phyloP scores from a whole-genome alignment of 2,329 filamentous ascomycete species.

The Rhexocercosporidium sp. region DNA sequence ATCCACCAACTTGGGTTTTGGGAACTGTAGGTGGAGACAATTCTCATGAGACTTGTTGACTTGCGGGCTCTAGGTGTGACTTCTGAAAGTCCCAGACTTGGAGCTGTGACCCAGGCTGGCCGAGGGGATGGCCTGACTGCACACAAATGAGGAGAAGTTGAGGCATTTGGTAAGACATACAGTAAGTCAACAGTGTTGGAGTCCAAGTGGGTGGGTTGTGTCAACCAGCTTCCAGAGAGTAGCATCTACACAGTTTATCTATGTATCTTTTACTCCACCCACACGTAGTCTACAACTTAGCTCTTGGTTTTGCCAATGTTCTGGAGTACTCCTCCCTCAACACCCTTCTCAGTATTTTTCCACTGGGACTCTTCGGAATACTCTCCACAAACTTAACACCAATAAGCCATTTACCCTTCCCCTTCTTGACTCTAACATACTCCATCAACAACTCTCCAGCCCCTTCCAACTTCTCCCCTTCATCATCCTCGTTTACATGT shows the following conservation, averaged over 20 bases:
- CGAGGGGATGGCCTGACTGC: not conserved
- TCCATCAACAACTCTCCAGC: conserved; percentile 11
- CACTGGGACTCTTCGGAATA: conserved; percentile 71
- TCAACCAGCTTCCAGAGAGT: too few relatives aligned
- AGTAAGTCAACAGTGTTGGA: not conserved
- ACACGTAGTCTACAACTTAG: not conserved
- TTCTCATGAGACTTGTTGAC: not conserved
- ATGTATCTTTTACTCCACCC: not conserved
- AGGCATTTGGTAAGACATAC: not conserved
- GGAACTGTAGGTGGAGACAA: not conserved
- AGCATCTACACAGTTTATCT: not conserved
- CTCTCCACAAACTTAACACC: conserved; percentile 67
- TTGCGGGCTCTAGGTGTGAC: not conserved
- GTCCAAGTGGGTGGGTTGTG: not conserved
- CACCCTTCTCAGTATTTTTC: conserved; percentile 54
- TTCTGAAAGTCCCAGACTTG: not conserved
- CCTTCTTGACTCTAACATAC: conserved; percentile 48
- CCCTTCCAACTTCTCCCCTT: conserved; percentile 52
- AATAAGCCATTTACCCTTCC: conserved; percentile 69
- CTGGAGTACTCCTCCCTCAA: conserved; percentile 47
- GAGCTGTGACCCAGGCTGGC: not conserved
- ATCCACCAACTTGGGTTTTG: not conserved
- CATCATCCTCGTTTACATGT: conserved; percentile 31
- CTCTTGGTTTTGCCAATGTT: not conserved
- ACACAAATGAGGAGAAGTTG: not conserved